Conservation (phyloP, 495 filamentous ascomycete species). For the Copromyces sp. region DNA sequence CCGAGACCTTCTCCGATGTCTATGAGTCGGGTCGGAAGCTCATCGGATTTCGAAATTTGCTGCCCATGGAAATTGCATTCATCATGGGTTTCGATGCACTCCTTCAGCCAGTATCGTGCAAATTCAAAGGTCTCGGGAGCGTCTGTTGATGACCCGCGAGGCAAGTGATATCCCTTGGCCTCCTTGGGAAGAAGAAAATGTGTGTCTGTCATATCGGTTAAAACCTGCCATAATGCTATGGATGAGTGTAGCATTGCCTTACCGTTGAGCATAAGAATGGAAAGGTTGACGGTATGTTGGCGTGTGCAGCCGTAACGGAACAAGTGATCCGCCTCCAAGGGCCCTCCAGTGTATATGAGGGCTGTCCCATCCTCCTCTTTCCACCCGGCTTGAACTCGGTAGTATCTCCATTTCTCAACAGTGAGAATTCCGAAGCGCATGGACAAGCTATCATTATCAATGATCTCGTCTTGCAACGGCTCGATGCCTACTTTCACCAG, state of each 20-base stretch:
- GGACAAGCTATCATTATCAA: background rate
- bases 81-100: background rate
- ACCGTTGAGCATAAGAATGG: background rate
- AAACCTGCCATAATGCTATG: background rate
- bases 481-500: background rate
- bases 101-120: background rate
- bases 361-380: background rate
- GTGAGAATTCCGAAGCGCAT: background rate
- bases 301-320: background rate
- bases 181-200: background rate
- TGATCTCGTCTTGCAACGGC: background rate
- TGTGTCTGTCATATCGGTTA: background rate
- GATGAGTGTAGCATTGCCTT: background rate
- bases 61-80: background rate
- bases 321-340: background rate
- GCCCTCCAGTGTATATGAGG: background rate
- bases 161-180: background rate
- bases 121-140: background rate
- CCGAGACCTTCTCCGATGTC: background rate
- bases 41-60: background rate
- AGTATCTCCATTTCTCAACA: background rate
- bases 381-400: background rate
- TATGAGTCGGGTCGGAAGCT: background rate
- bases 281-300: background rate
- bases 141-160: background rate